Conservation (phyloP, 768 basidiomycete genomes). For the Boletus edulis region DNA sequence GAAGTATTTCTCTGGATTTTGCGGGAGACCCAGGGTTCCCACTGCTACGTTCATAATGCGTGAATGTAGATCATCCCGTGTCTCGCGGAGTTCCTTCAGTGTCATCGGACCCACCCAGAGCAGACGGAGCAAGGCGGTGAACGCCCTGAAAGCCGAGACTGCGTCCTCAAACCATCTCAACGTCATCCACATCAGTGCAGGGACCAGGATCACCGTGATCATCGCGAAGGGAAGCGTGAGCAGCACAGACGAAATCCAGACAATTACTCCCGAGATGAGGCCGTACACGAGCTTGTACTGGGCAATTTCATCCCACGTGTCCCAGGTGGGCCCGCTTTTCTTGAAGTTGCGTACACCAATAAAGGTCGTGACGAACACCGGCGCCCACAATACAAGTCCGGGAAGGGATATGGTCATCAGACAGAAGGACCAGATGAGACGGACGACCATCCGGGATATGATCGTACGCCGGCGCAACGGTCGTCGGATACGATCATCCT, state of each 20-base stretch:
- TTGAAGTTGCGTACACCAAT: conserved; percentile 74
- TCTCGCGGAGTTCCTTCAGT: conserved; percentile 51
- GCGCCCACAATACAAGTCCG: conserved; percentile 80
- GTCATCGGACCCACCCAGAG: conserved; percentile 58
- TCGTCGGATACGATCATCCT: conserved; percentile 80
- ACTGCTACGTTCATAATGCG: conserved; percentile 67
- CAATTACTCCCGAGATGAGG: conserved; percentile 65
- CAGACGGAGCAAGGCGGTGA: conserved; percentile 57
- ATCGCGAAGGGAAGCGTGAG: conserved; percentile 61
- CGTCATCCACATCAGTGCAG: conserved; percentile 84
- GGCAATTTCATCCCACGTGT: conserved; percentile 88
- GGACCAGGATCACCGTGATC: conserved; percentile 59
- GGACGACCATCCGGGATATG: conserved; percentile 60
- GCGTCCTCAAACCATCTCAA: conserved; percentile 88
- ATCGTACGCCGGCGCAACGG: conserved; percentile 56
- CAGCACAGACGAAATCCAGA: conserved; percentile 55
- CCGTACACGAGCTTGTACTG: conserved; percentile 88
- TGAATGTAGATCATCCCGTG: conserved; percentile 56
- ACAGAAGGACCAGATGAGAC: conserved; percentile 59
- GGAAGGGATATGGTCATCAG: conserved; percentile 68
- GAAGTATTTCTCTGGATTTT: conserved; percentile 69
- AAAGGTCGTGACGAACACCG: conserved; percentile 70
- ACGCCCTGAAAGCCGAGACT: conserved; percentile 74
- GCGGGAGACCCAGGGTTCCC: conserved; percentile 56
- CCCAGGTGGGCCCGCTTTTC: conserved; percentile 77